Conservation (phyloP, 2,329 filamentous ascomycete genomes). For the Aspergillus ustus region DNA sequence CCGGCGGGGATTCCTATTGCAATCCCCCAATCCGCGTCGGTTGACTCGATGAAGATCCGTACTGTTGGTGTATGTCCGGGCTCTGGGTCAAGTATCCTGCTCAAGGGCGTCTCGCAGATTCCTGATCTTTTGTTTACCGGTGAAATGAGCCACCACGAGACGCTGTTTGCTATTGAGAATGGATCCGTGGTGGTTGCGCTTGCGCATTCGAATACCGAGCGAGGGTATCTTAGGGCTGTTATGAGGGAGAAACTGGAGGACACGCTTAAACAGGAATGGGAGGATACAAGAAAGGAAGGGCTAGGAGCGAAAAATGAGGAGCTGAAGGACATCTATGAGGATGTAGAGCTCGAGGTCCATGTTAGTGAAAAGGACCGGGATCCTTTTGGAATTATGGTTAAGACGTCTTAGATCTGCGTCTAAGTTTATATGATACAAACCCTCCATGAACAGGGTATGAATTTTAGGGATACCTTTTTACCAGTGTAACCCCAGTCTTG, state of each 20-base stretch:
- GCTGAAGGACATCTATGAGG: conserved; percentile 54
- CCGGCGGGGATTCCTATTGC: conserved; percentile 69
- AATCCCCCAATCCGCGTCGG: conserved; percentile 62
- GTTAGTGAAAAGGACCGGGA: conserved; percentile 83
- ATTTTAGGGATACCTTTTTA: neutral
- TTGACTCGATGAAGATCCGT: conserved; percentile 62
- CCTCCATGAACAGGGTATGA: neutral
- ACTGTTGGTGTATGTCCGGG: conserved; percentile 88
- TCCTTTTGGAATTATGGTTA: conserved; percentile 77
- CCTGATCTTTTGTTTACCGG: conserved; percentile 89
- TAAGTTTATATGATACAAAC: neutral
- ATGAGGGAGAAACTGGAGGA: conserved; percentile 69
- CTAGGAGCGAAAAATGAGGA: conserved; percentile 36
- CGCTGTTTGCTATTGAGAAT: conserved; percentile 81
- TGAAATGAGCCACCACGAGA: conserved; percentile 92
- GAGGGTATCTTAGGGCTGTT: conserved; percentile 75
- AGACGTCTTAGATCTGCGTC: conserved; percentile 19
- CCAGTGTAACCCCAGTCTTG: neutral
- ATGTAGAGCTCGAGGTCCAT: conserved; percentile 65
- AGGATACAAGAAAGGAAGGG: conserved; percentile 50
- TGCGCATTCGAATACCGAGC: conserved; percentile 93
- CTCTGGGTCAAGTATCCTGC: conserved; percentile 74
- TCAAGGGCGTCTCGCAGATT: conserved; percentile 57
- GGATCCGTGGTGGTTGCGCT: conserved; percentile 81
- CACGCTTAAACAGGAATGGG: conserved; percentile 62